A percentile compares a stretch with the other conserved stretches of the same genome.
These are phyloP conservation scores for Amylostereum areolatum DNA, from an alignment of 1,284 basidiomycete species.

Conservation along the genomic window DNA sequence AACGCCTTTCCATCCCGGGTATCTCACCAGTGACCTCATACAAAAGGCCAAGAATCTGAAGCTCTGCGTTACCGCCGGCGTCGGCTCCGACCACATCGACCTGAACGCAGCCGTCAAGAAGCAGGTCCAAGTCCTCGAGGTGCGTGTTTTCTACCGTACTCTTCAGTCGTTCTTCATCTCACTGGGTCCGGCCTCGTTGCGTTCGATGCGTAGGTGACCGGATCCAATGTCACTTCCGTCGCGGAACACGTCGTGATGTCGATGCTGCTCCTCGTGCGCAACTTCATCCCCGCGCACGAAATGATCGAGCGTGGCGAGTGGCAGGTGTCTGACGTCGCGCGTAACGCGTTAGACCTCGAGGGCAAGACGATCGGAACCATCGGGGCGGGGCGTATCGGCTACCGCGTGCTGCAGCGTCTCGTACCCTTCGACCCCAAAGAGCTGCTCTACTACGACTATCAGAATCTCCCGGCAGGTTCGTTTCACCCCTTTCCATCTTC, in stretches of 20 bases:
- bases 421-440: constrained; percentile 87
- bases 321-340: constrained; percentile 78
- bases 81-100: constrained; percentile 92
- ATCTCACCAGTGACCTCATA: constrained; percentile 28
- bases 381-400: constrained; percentile 84
- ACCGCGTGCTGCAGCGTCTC: constrained; percentile 87
- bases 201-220: constrained; percentile 22
- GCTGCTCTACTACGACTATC: constrained; percentile 91
- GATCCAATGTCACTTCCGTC: constrained; percentile 80
- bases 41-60: constrained; percentile 84
- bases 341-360: constrained; percentile 85
- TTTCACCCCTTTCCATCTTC: neutral
- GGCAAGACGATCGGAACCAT: constrained; percentile 88
- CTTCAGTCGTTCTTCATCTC: neutral
- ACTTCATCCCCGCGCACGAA: constrained; percentile 80
- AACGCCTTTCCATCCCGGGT: constrained; percentile 52
- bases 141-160: neutral
- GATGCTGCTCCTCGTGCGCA: constrained; percentile 82
- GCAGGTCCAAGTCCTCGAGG: constrained; percentile 56
- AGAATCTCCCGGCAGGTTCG: constrained; percentile 62
- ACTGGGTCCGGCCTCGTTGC: constrained; percentile 8
- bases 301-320: constrained; percentile 83
- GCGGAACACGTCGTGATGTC: constrained; percentile 88
- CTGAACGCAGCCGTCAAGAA: constrained; percentile 83
- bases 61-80: constrained; percentile 90